Evolutionary conservation across 2,329 filamentous ascomycete genomes (phyloP), one percentile per base, ranked within the genome.

Genomic region (Cordyceps pruinosa): DNA sequence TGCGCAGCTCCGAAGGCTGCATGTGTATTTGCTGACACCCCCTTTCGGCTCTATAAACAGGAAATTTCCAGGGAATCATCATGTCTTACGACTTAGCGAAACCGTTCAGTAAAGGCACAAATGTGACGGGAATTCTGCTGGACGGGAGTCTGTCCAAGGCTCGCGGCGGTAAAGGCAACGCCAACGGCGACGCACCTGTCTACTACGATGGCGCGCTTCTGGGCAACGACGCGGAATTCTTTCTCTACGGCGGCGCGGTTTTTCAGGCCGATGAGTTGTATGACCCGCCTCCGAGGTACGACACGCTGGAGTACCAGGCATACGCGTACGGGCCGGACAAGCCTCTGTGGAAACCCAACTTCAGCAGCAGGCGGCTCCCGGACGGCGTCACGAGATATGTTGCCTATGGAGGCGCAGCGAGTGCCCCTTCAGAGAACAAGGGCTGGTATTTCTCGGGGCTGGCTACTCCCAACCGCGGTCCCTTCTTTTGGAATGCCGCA

Each of bases 361-460:
- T 82, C 59, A 35, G 71, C 3, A 62, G 70, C 9, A 65, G 65
- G 1, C 63, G 66, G 1, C 72, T 87, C 1, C 67, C 76, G 2
- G 61, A 70, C 4, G 68, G 64, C 7, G 66, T 87, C 5, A 88
- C 80, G 21, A 75, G 81, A 49, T 88, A 87, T 63, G 63, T 89
- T 23, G 81, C 85, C 0, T 83, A 80, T 61, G 87, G 87, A 19
- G 87, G 80, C 2, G 79, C 77, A 0, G 84, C 77, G 12, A 88
- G 75, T 44, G 83, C 81, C 0, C 86, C 86, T 0, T 88, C 85
- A 0, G 87, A 90, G 68, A 85, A 88, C 61, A 77, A 84, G 62
- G 85, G 84, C 0, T 90, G 83, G 74, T 89, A 89, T 63, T 88
- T 90, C 61, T 82, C 83, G 0, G 87, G 87, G 0, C 71, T 86